These are phyloP conservation scores for Thymus quinquecostatus DNA, from an alignment of 257 asterid species.

Conservation along the genomic window DNA sequence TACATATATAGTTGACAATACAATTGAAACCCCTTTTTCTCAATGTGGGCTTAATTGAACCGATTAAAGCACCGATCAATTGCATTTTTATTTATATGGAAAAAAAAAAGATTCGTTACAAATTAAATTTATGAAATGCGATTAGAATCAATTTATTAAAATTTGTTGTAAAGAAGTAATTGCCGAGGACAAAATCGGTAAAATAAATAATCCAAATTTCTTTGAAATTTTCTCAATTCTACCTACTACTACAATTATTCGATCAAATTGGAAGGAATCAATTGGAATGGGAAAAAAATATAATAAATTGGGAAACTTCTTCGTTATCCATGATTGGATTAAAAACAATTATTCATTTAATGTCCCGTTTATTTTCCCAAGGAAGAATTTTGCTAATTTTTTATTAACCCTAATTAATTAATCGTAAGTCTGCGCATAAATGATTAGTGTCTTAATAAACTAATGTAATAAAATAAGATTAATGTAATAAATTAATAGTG, in stretches of 20 bases:
- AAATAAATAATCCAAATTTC: neutral
- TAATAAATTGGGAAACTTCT: constrained; percentile 31
- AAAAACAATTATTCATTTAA: constrained; percentile 11
- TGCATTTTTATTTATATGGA: neutral
- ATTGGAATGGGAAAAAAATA: constrained; percentile 20
- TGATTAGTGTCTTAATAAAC: constrained; percentile 28
- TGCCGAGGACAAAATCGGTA: constrained; percentile 1
- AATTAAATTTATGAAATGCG: neutral
- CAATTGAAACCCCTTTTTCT: too few species aligned
- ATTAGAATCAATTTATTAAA: neutral
- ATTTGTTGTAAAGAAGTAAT: neutral
- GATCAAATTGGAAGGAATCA: constrained; percentile 43
- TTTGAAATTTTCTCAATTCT: constrained; percentile 35
- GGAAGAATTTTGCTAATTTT: constrained; percentile 27
- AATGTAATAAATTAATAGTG: constrained; percentile 17
- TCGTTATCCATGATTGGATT: constrained; percentile 47
- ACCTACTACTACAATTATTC: constrained; percentile 47
- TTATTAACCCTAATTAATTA: constrained; percentile 3
- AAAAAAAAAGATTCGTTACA: neutral
- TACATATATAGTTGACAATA: neutral
- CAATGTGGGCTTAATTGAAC: neutral
- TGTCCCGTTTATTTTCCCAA: constrained; percentile 40
- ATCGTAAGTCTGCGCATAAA: constrained; percentile 33
- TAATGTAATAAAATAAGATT: neutral
- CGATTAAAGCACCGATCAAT: neutral